phyloP scores from a whole-genome alignment of 805 yeast species.

The Candida boidinii region DNA sequence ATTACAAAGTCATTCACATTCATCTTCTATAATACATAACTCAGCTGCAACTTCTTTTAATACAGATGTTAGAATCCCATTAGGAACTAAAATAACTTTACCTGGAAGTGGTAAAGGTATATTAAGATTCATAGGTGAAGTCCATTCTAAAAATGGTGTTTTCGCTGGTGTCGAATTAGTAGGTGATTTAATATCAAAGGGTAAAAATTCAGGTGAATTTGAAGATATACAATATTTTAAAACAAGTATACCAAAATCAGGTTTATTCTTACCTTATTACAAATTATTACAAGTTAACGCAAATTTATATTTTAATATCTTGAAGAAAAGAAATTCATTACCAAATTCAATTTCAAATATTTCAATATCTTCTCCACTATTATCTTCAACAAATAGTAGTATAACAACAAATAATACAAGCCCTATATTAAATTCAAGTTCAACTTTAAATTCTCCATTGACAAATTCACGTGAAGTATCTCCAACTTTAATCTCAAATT shows the following conservation, averaged over 20 bases:
- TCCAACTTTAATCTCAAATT: too few species aligned
- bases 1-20: too few species aligned
- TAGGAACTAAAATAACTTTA: constrained; percentile 20
- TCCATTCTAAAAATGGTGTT: constrained; percentile 61
- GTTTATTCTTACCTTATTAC: constrained; percentile 62
- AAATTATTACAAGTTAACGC: constrained; percentile 22
- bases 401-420: too few species aligned
- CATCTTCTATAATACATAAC: too few species aligned
- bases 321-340: neutral
- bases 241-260: constrained; percentile 56
- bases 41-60: too few species aligned
- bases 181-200: constrained; percentile 55
- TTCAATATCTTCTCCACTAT: too few species aligned
- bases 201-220: constrained; percentile 82
- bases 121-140: constrained; percentile 62
- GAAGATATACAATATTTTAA: constrained; percentile 64
- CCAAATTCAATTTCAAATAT: constrained; percentile 9
- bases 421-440: too few species aligned
- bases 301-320: too few species aligned
- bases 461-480: neutral
- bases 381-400: too few species aligned
- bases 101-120: constrained; percentile 70
- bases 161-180: constrained; percentile 84
- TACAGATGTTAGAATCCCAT: neutral
- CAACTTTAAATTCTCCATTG: neutral